phyloP scores from a whole-genome alignment of 495 filamentous ascomycete species.

The Pyronema omphalodes region DNA sequence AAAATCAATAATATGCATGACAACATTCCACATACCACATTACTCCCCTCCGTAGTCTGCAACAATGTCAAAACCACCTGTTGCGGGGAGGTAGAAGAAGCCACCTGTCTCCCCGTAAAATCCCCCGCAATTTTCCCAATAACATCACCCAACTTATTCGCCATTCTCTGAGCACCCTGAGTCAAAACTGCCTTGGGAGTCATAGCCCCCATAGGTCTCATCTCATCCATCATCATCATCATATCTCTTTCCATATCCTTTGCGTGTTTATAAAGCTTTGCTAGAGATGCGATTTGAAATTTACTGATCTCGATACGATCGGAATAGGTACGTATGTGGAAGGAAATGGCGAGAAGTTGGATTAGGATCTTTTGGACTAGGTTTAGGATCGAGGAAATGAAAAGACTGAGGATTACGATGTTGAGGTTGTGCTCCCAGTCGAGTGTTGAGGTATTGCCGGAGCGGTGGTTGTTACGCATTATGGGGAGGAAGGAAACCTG shows the following conservation, averaged over 20 bases:
- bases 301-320: slow-evolving; percentile 88
- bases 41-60: slow-evolving; percentile 50
- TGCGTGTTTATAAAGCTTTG: slow-evolving; percentile 68
- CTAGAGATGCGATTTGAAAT: slow-evolving; percentile 62
- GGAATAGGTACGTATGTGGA: slow-evolving; percentile 79
- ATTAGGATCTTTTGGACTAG: slow-evolving; percentile 85
- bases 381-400: slow-evolving; percentile 65
- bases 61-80: slow-evolving; percentile 66
- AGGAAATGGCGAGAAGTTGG: slow-evolving; percentile 83
- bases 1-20: not conserved
- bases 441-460: slow-evolving; percentile 33
- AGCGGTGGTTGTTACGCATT: slow-evolving; percentile 55
- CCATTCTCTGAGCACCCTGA: slow-evolving; percentile 49
- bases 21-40: slow-evolving; percentile 43
- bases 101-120: slow-evolving; percentile 67
- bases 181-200: slow-evolving; percentile 57
- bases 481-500: slow-evolving; percentile 46
- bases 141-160: slow-evolving; percentile 68
- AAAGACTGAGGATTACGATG: slow-evolving; percentile 69
- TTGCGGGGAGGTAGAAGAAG: slow-evolving; percentile 58
- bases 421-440: slow-evolving; percentile 63
- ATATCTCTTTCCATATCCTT: slow-evolving; percentile 27
- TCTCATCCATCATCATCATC: slow-evolving; percentile 6
- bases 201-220: slow-evolving; percentile 31
- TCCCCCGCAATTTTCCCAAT: slow-evolving; percentile 86